A percentile compares a stretch with the other conserved stretches of the same genome.
Evolutionary conservation across 1,284 basidiomycete genomes (phyloP).

Genomic region (Irpex rosettiformis): DNA sequence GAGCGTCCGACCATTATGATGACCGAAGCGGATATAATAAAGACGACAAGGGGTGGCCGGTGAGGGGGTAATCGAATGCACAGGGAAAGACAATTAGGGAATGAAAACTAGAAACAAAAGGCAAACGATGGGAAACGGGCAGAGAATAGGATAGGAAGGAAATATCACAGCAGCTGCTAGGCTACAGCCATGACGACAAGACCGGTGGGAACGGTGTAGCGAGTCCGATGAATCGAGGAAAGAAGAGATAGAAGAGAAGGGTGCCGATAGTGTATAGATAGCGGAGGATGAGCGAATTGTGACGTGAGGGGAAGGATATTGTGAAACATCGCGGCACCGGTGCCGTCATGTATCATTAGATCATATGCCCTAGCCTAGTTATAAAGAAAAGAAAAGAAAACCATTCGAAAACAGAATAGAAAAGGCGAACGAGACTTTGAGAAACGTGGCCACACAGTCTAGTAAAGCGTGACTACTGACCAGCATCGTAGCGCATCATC

Average conservation of each 20-base stretch:
- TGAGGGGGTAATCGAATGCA: not conserved
- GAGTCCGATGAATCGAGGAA: conserved; percentile 8
- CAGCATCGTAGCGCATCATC: conserved; percentile 27
- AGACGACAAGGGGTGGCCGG: not conserved
- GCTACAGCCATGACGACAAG: conserved; percentile 12
- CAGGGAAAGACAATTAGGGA: not conserved
- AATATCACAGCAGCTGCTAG: conserved; percentile 12
- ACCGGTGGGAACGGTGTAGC: conserved; percentile 7
- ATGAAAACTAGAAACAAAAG: not conserved
- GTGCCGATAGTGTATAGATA: conserved; percentile 7
- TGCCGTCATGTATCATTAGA: not conserved
- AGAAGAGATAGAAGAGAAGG: not conserved
- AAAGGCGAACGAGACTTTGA: not conserved
- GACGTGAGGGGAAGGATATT: not conserved
- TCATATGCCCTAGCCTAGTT: not conserved
- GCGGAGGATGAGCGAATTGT: conserved; percentile 3
- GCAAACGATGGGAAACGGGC: not conserved
- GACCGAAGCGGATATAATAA: not conserved
- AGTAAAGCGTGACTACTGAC: not conserved
- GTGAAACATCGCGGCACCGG: not conserved
- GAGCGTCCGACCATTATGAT: not conserved
- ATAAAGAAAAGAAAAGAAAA: not conserved
- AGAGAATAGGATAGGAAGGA: conserved; percentile 13
- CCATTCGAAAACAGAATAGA: not conserved
- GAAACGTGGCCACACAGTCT: not conserved